Conservation (phyloP, 1,284 basidiomycete species). For the Stereum hirsutum region DNA sequence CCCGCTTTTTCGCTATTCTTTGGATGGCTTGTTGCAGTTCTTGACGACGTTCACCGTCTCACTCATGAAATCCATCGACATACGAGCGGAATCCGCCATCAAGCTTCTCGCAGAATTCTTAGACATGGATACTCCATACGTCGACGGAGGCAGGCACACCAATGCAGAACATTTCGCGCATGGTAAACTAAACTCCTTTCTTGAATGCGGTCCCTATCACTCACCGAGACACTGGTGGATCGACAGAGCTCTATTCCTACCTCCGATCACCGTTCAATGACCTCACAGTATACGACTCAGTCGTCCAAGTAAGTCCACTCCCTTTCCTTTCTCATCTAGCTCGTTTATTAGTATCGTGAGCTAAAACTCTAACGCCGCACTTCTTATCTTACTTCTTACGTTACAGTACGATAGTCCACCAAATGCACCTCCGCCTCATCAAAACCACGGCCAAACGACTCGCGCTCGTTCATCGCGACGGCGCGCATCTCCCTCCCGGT, state of each 20-base stretch:
- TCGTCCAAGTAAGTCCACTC: constrained; percentile 57
- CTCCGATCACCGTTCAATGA: constrained; percentile 80
- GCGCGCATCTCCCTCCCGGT: constrained; percentile 12
- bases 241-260: constrained; percentile 74
- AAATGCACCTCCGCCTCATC: constrained; percentile 22
- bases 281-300: constrained; percentile 68
- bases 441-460: constrained; percentile 24
- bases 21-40: constrained; percentile 33
- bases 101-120: constrained; percentile 78
- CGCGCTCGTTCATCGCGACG: too few relatives aligned
- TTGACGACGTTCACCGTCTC: constrained; percentile 75
- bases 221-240: neutral
- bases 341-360: constrained; percentile 5
- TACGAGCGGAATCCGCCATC: constrained; percentile 78
- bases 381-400: constrained; percentile 4
- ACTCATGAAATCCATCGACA: constrained; percentile 81
- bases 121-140: constrained; percentile 57
- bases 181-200: constrained; percentile 36
- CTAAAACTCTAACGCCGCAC: too few relatives aligned
- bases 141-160: constrained; percentile 42
- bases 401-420: constrained; percentile 47
- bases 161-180: constrained; percentile 89
- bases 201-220: constrained; percentile 2
- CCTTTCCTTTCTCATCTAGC: neutral
- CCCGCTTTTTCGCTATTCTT: neutral